Percentiles rank a stretch among this genome's conserved stretches.
phyloP scores from a whole-genome alignment of 371 early-diverging fungal genomes.

The Mucor irregularis region DNA sequence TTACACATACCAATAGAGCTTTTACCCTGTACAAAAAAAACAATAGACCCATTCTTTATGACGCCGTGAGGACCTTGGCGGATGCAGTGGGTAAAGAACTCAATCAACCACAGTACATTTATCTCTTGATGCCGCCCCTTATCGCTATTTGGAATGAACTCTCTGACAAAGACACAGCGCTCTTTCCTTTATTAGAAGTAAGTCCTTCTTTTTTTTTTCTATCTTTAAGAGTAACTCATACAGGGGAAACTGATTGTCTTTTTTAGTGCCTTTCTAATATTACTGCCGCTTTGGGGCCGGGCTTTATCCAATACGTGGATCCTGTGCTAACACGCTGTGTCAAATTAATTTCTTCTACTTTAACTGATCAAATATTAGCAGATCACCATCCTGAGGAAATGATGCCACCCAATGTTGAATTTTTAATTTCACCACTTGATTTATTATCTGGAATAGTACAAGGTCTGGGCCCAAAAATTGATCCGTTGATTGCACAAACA shows the following conservation, averaged over 20 bases:
- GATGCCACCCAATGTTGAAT: conserved; percentile 79
- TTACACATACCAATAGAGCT: conserved; percentile 72
- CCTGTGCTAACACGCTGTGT: conserved; percentile 80
- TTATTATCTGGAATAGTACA: conserved; percentile 84
- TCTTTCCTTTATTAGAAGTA: conserved; percentile 91
- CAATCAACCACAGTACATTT: conserved; percentile 71
- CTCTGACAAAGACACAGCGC: conserved; percentile 77
- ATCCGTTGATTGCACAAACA: conserved; percentile 63
- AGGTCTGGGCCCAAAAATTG: conserved; percentile 71
- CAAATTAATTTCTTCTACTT: conserved; percentile 65
- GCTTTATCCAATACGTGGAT: conserved; percentile 74
- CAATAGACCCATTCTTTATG: conserved; percentile 89
- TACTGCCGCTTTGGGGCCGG: conserved; percentile 77
- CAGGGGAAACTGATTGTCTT: not conserved
- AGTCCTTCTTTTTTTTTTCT: not conserved
- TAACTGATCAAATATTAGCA: conserved; percentile 57
- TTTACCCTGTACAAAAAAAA: conserved; percentile 86
- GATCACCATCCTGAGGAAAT: conserved; percentile 49
- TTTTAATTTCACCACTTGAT: conserved; percentile 87
- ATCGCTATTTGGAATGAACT: conserved; percentile 80
- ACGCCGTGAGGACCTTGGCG: conserved; percentile 90
- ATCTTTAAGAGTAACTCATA: not conserved
- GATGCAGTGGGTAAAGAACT: conserved; percentile 82
- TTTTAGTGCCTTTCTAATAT: conserved; percentile 77
- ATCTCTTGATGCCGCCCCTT: conserved; percentile 83